A percentile compares a stretch with the other conserved stretches of the same genome.
Conservation (phyloP, 2,329 filamentous ascomycete species). For the Colletotrichum lini region DNA sequence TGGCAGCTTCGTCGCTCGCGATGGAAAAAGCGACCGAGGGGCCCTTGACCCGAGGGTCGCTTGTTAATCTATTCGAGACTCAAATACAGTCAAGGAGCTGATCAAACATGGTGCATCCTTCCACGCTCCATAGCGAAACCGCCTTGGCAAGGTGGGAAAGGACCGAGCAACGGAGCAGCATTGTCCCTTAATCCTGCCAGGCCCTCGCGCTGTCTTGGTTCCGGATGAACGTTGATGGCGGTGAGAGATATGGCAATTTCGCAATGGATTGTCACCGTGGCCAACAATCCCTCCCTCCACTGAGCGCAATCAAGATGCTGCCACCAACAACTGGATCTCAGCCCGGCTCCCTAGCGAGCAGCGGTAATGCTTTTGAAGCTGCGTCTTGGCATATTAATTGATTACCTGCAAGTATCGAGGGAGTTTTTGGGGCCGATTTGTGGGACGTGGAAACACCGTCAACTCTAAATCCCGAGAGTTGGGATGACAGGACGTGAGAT, state of each 20-base stretch:
- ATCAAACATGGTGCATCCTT: constrained; percentile 18
- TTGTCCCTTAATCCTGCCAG: not conserved
- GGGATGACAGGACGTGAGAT: not conserved
- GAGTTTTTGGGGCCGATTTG: too few relatives aligned
- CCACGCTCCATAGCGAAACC: not conserved
- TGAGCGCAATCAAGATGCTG: not conserved
- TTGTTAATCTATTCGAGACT: constrained; percentile 10
- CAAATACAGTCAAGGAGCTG: not conserved
- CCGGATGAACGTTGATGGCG: not conserved
- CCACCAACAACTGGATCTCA: too few relatives aligned
- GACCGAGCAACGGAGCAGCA: too few relatives aligned
- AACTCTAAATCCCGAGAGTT: not conserved
- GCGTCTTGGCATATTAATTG: too few relatives aligned
- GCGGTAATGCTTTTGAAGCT: too few relatives aligned
- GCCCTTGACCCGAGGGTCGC: not conserved
- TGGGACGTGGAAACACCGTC: not conserved
- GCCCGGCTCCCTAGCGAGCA: not conserved
- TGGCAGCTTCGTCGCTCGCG: not conserved
- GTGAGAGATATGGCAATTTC: not conserved
- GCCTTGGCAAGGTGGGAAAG: not conserved
- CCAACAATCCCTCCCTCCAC: too few relatives aligned
- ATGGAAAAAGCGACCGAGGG: not conserved
- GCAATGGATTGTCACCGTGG: not conserved
- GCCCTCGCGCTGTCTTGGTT: not conserved
- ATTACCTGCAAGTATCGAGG: too few relatives aligned